Base-by-base conservation (phyloP, 441 rosid genomes). In the Pelargonium australe region DNA sequence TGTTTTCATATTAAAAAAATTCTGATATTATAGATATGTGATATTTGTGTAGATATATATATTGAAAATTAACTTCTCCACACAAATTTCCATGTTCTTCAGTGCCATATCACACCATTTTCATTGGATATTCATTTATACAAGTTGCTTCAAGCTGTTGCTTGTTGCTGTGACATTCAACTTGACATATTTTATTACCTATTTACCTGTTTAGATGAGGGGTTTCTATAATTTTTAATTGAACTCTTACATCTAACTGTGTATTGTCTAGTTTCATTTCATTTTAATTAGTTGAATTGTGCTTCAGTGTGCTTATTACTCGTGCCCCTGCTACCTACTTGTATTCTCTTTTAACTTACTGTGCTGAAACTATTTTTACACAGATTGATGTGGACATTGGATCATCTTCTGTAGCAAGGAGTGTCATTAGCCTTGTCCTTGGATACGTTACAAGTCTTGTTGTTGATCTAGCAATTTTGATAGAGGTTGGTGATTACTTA, bases 371-470 rank as follows among this genome's bases (percentile, higher is more conserved):
- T 4, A 2, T 53, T 74, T 3, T 77, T 34, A 19, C 82, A 83
- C 88, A 95, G 99, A 90, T 92, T 63, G 99, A 92, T 78, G 99
- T 95, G 74, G 98, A 90, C 78, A 92, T 95, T 66, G 99, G 98
- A 72, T 95, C 99, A 76, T 95, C 99, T n/a, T 87, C 99, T 7
- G 99, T 95, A 10, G 99, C 99, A 45, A 85, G 92, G 74, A 84
- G 97, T 67, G 95, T 95, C 64, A 84, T 95, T 17, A 92, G 98
- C 67, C 90, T 92, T 58, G 98, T 95, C 70, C 96, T 95, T 64
- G 98, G 99, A 79, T 90, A 90, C 19, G 91, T 92, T 68, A 95
- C 99, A 34, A 92, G 95, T 82, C 78, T 95, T 69, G 89, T 90
- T 70, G 98, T 95, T 68, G 98, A 95, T 80, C 97, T 95, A 16